Percentiles rank a stretch among this genome's conserved stretches.
Conservation (phyloP, 495 filamentous ascomycete genomes). For the Penicillium pancosmium region DNA sequence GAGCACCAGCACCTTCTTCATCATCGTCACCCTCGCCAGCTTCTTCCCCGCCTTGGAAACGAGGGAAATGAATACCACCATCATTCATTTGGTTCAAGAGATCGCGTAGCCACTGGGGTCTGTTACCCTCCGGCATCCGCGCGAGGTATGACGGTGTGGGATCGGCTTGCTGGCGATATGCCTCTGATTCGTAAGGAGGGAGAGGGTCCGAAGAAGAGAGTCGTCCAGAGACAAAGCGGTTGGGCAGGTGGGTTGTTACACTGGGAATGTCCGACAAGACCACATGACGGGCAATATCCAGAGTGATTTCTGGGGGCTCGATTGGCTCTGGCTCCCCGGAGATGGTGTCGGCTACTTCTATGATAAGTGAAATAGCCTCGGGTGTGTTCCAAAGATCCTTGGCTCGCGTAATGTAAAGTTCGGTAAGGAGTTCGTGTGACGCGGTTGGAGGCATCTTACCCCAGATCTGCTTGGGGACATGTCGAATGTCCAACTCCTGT, state of each 20-base stretch:
- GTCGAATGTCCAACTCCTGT: constrained; percentile 71
- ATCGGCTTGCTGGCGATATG: constrained; percentile 42
- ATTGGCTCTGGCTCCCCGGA: constrained; percentile 37
- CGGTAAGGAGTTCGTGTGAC: constrained; percentile 71
- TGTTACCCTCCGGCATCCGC: constrained; percentile 35
- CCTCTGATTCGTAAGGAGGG: constrained; percentile 48
- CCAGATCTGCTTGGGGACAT: constrained; percentile 78
- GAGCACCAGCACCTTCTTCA: constrained; percentile 3
- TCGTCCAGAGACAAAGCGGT: constrained; percentile 42
- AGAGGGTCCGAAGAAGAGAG: constrained; percentile 50
- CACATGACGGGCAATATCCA: constrained; percentile 75
- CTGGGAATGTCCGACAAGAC: constrained; percentile 71
- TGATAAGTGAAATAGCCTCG: constrained; percentile 67
- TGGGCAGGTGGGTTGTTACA: constrained; percentile 48
- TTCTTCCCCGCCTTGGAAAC: constrained; percentile 23
- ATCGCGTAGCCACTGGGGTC: constrained; percentile 47
- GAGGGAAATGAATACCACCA: constrained; percentile 31
- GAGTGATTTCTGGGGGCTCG: constrained; percentile 54
- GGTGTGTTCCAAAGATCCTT: constrained; percentile 93
- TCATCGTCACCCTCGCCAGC: constrained; percentile 8
- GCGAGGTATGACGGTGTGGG: constrained; percentile 40
- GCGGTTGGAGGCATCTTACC: constrained; percentile 67
- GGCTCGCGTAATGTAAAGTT: constrained; percentile 76
- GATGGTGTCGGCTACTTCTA: constrained; percentile 67
- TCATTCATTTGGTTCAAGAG: constrained; percentile 43